Evolutionary conservation across 306 rosid genomes (phyloP).

Genomic region (Prunus padus): DNA sequence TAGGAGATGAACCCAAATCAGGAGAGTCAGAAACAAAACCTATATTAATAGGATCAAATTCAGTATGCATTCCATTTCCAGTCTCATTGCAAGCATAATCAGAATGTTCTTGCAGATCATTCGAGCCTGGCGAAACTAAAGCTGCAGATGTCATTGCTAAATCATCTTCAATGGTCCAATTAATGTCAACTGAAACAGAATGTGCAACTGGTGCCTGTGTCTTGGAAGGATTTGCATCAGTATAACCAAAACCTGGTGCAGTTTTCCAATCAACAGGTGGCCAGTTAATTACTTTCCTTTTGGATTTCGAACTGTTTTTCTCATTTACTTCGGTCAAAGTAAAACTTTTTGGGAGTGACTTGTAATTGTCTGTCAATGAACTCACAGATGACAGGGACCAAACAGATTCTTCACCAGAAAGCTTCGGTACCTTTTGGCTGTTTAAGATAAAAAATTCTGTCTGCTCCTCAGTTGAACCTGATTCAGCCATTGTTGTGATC

Average conservation of each 20-base stretch:
- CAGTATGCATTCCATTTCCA: constrained; percentile 21
- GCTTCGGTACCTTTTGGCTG: constrained; percentile 66
- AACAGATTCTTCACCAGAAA: constrained; percentile 67
- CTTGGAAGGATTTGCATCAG: constrained; percentile 57
- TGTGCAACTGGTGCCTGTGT: constrained; percentile 43
- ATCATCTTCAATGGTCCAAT: constrained; percentile 48
- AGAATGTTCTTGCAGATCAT: constrained; percentile 35
- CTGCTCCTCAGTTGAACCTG: constrained; percentile 63
- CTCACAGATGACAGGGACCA: constrained; percentile 56
- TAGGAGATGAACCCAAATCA: constrained; percentile 12
- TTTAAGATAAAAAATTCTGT: constrained; percentile 63
- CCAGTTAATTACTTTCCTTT: constrained; percentile 58
- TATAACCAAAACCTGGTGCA: constrained; percentile 73
- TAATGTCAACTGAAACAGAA: constrained; percentile 39
- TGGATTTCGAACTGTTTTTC: constrained; percentile 36
- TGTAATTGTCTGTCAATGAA: constrained; percentile 36
- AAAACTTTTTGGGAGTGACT: constrained; percentile 24
- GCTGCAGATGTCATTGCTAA: constrained; percentile 34
- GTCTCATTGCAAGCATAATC: constrained; percentile 27
- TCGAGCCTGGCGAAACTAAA: constrained; percentile 31
- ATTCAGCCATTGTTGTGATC: constrained; percentile 71
- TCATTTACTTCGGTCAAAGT: constrained; percentile 31
- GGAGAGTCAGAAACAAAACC: constrained; percentile 23
- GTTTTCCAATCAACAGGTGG: constrained; percentile 89
- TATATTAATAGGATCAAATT: constrained; percentile 26